Evolutionary conservation across 2,329 filamentous ascomycete genomes (phyloP), one percentile per base, ranked within the genome.

Genomic region (Penicillium thymicola): DNA sequence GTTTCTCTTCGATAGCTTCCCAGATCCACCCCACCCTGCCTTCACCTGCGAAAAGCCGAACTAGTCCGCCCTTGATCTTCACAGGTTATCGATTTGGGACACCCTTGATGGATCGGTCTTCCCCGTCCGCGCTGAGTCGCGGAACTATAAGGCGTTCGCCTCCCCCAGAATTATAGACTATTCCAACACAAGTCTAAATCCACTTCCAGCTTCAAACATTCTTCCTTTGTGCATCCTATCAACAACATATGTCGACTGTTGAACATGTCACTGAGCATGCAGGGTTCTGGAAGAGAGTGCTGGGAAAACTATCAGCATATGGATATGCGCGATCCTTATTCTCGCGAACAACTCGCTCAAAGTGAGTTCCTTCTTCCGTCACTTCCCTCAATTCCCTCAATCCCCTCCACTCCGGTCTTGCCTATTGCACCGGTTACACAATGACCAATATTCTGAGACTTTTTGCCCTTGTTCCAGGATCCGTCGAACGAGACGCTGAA

Each of bases 401-500:
- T n/a, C 25, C 38, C 30, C n/a, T 43, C 21, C 38, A 27, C 32
- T 25, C 45, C 40, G 27, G 27, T 54, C 30, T 38, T 34, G 8
- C 28, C n/a, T 36, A 16, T 27, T 70, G 74, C 51, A 68, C 74
- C 36, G 72, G 79, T 59, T 82, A 69, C 55, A 64, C 41, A 34
- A 37, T 70, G 88, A 90, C 53, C 96, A 92, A 91, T 88, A 93
- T 60, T 65, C 67, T 68, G 59, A 67, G 61, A 66, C 42, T 13
- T 48, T 44, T 27, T 51, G 52, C 51, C 47, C 36, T 27, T 45
- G 30, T 49, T 55, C 42, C 63, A 72, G 70, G 67, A 61, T 59
- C 62, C 38, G 57, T 67, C 54, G 60, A 58, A 56, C 59, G 61
- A 55, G 70, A 67, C 49, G 58, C 70, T 69, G 70, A 70, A 69